A percentile compares a stretch with the other conserved stretches of the same genome.
These are phyloP conservation scores for Rubia yunnanensis DNA, from an alignment of 257 asterid genomes.

Conservation along the genomic window DNA sequence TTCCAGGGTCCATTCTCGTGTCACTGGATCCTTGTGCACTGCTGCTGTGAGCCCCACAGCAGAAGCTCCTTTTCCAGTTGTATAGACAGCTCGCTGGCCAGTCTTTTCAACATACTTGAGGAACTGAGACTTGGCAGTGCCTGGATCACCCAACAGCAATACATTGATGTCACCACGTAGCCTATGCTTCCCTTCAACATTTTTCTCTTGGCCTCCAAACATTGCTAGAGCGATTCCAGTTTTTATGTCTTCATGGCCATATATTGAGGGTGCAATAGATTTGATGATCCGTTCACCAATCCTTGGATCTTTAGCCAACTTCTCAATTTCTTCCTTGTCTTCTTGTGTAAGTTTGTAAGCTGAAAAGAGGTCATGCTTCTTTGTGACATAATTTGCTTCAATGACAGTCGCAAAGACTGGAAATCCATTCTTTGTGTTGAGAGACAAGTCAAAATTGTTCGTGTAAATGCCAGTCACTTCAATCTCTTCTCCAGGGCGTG, in stretches of 20 bases:
- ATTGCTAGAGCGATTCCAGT: conserved; percentile 95
- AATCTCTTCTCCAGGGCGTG: conserved; percentile 98
- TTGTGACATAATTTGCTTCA: conserved; percentile 91
- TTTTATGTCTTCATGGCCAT: conserved; percentile 95
- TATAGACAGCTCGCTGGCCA: conserved; percentile 92
- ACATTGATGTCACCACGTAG: conserved; percentile 91
- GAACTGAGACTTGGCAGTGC: conserved; percentile 98
- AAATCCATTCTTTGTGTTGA: conserved; percentile 96
- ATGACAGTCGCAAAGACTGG: conserved; percentile 99
- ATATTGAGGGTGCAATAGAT: conserved; percentile 96
- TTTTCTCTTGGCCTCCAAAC: conserved; percentile 92
- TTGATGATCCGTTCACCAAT: conserved; percentile 88
- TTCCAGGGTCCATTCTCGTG: conserved; percentile 98
- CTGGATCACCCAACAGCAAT: conserved; percentile 96
- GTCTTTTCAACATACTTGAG: conserved; percentile 97
- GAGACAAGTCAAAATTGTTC: conserved; percentile 87
- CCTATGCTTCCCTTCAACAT: conserved; percentile 89
- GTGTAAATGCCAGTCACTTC: conserved; percentile 98
- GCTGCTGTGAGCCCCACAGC: conserved; percentile 99
- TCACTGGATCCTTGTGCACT: conserved; percentile 97
- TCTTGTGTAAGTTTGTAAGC: conserved; percentile 96
- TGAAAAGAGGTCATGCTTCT: conserved; percentile 95
- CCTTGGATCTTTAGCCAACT: conserved; percentile 93
- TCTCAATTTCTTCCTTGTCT: conserved; percentile 94
- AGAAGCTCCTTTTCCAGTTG: conserved; percentile 99